Conservation (phyloP, 345 rosid species). For the Turritis glabra region DNA sequence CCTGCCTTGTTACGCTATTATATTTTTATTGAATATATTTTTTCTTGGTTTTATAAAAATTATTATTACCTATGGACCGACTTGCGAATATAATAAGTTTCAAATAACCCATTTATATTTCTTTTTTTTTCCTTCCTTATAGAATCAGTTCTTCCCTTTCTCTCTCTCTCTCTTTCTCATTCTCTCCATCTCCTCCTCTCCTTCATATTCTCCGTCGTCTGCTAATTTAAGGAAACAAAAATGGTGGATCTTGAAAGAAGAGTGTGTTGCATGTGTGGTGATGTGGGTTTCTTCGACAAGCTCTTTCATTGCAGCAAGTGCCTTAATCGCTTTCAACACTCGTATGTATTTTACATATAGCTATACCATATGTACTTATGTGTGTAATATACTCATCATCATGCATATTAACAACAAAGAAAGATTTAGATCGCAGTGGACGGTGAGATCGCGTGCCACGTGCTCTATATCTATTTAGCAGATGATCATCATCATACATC, state of each 20-base stretch:
- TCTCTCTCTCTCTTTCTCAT: constrained; percentile 13
- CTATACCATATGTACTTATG: not conserved
- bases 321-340: constrained; percentile 84
- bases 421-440: not conserved
- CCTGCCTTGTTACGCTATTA: constrained; percentile 43
- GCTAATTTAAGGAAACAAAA: constrained; percentile 11
- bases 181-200: constrained; percentile 10
- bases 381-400: constrained; percentile 7
- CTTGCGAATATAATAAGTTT: constrained; percentile 30
- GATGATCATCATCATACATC: constrained; percentile 30
- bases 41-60: constrained; percentile 21
- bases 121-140: constrained; percentile 21
- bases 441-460: constrained; percentile 34
- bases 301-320: constrained; percentile 95
- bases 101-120: constrained; percentile 18
- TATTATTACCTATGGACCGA: constrained; percentile 36
- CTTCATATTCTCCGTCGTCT: constrained; percentile 30
- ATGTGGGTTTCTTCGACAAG: constrained; percentile 92
- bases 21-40: constrained; percentile 1
- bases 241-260: constrained; percentile 82
- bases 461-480: constrained; percentile 24
- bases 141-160: constrained; percentile 24
- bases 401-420: constrained; percentile 2
- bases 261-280: constrained; percentile 99
- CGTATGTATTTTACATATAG: constrained; percentile 48